Base-by-base conservation (phyloP, 495 filamentous ascomycete species). In the Aspergillus steynii region DNA sequence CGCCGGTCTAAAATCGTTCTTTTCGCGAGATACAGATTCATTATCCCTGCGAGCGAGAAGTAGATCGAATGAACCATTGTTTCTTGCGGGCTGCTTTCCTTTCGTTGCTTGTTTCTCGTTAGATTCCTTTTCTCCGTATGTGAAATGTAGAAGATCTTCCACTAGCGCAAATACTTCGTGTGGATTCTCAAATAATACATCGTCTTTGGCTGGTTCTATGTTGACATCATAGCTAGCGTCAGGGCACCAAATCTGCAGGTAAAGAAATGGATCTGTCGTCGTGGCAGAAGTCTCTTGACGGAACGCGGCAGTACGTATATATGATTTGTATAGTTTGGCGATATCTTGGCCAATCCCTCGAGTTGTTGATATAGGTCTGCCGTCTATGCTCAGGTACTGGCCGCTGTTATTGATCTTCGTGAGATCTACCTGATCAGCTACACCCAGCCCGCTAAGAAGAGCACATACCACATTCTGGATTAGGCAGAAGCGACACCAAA, bases 141-240 rank as follows among this genome's bases (percentile, higher is more conserved):
- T 65, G 20, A 72, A 68, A 8, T 64, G 65, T 10, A 94, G 85
- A 2, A 91, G 68, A 0, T 65, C 65, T 51, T 88, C 83, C 3
- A 88, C 79, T 4, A 82, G 61, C 3, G 70, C 65, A 3, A 89
- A 28, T 4, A 96, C 57, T 2, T 63, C 3, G 0, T 84, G 69
- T 31, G 85, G 77, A 49, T 95, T 77, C 29, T 81, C 77, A 67
- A 99, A 96, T 0, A 96, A 56, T 2, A 97, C 84, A 70, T 97
- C 88, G 62, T 97, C 90, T 69, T 99, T 99, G 0, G 88, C 84
- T 0, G 93, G 93, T 67, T 98, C 93, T 55, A 98, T 81, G 65
- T 97, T 98, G 2, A 85, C 82, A 76, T 98, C 94, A 62, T 99
- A 97, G 53, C 80, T 88, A 14, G 83, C 85, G 4, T 68, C 71